Base-by-base conservation (phyloP, 768 basidiomycete species). In the Lentinula detonsa region DNA sequence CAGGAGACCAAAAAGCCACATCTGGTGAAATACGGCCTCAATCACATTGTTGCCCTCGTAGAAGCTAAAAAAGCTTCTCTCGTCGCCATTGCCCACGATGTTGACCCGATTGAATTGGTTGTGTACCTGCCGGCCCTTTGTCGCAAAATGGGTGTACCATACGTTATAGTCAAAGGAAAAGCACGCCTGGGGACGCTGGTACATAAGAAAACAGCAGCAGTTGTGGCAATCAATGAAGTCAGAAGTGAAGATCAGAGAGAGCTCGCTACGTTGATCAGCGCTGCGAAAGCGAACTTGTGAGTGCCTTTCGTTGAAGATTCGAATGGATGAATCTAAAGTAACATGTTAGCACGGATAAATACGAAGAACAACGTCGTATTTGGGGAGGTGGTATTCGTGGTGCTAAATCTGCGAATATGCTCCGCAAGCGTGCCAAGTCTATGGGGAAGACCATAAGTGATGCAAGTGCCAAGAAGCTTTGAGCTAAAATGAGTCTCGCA, bases 101-200 rank as follows among this genome's bases (percentile, higher is more conserved):
- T 99, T 63, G 96, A 99, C 83, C 96, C 96, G 45, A 97, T 98
- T 65, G 96, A 99, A 79, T 90, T 99, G 69, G 96, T 99, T 66
- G 86, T 99, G 77, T 98, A 93, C 88, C 84, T 98, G 62, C 96
- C 96, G 60, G 95, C 96, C 59, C 88, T 98, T 63, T 98, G 96
- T 82, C 89, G 94, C 77, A 98, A 98, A 87, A 98, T 98, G 95
- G 95, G 95, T 74, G 91, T 98, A 37, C 95, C 95, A 43, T 98
- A 98, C 78, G 93, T 95, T 65, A 97, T 99, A 66, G 95, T 96
- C 68, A 98, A 98, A 81, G 90, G 91, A 78, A 98, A 98, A 80
- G 93, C 96, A 60, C 92, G 96, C 73, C 92, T 98, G 70, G 96
- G 96, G 68, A 93, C 95, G 6, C 94, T 98, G 64, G 93, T 95